phyloP scores from a whole-genome alignment of 305 asterid species.

The Fraxinus nigra region DNA sequence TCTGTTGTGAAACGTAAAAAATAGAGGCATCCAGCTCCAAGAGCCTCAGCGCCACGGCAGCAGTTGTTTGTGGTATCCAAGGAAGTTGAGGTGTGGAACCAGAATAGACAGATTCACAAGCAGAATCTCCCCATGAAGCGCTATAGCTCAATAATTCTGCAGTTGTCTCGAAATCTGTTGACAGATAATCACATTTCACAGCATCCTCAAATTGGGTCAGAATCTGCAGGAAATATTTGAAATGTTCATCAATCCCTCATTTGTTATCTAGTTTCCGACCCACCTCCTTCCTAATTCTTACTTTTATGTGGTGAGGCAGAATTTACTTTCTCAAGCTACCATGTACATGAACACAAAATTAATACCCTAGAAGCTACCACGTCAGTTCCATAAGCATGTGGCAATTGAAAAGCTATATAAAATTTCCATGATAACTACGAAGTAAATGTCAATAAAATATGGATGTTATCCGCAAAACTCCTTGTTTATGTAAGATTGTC shows the following conservation, averaged over 20 bases:
- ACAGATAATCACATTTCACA: conserved; percentile 65
- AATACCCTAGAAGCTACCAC: background rate
- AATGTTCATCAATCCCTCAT: background rate
- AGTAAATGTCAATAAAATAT: background rate
- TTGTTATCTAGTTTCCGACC: background rate
- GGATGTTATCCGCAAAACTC: background rate
- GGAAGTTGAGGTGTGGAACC: conserved; percentile 64
- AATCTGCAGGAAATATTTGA: conserved; percentile 39
- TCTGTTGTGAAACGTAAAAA: conserved; percentile 51
- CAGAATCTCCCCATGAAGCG: conserved; percentile 41
- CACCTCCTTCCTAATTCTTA: background rate
- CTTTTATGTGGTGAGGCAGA: background rate
- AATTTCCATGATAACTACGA: background rate
- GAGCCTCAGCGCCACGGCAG: conserved; percentile 86
- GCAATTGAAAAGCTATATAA: background rate
- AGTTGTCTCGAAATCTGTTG: conserved; percentile 78
- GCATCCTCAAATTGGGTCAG: conserved; percentile 73
- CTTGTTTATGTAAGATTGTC: background rate
- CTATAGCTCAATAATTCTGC: conserved; percentile 63
- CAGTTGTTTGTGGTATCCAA: conserved; percentile 86
- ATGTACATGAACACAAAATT: background rate
- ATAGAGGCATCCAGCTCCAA: conserved; percentile 83
- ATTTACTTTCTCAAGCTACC: background rate
- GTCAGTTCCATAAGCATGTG: background rate
- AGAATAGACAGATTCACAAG: conserved; percentile 33